These are phyloP conservation scores for Lentinula raphanica DNA, from an alignment of 768 basidiomycete genomes.

Conservation along the genomic window DNA sequence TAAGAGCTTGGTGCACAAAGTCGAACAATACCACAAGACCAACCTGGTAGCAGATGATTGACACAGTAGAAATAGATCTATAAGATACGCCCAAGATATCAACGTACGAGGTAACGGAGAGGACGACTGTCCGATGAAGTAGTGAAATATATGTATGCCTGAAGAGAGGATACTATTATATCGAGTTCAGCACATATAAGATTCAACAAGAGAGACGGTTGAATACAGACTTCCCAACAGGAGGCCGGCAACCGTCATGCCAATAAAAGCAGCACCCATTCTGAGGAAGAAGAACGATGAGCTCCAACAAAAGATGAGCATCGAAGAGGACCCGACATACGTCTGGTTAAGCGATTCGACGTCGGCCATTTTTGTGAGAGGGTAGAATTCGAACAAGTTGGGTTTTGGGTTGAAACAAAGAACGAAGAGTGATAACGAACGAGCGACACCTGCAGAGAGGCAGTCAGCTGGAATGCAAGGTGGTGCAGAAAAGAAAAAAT, in stretches of 20 bases:
- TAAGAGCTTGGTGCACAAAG: conserved; percentile 40
- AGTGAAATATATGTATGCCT: conserved; percentile 44
- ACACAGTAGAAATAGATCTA: background rate
- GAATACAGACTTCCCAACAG: background rate
- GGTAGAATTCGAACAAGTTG: background rate
- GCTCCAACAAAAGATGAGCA: too few relatives aligned
- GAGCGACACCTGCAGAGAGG: background rate
- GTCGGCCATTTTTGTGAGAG: background rate
- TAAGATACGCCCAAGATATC: background rate
- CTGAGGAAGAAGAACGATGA: background rate
- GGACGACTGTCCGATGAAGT: conserved; percentile 36
- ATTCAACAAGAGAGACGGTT: background rate
- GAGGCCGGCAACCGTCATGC: background rate
- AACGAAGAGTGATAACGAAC: background rate
- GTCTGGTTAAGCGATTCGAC: background rate
- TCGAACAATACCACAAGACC: conserved; percentile 36
- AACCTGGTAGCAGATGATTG: conserved; percentile 25
- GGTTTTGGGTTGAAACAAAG: background rate
- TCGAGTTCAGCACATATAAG: background rate
- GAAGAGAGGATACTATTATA: conserved; percentile 30
- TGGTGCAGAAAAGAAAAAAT: background rate
- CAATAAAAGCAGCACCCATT: conserved; percentile 7
- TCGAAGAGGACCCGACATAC: background rate
- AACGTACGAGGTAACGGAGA: conserved; percentile 34
- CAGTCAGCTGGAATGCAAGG: background rate